Evolutionary conservation across 768 basidiomycete species (phyloP).

Genomic region (Collybia nuda): DNA sequence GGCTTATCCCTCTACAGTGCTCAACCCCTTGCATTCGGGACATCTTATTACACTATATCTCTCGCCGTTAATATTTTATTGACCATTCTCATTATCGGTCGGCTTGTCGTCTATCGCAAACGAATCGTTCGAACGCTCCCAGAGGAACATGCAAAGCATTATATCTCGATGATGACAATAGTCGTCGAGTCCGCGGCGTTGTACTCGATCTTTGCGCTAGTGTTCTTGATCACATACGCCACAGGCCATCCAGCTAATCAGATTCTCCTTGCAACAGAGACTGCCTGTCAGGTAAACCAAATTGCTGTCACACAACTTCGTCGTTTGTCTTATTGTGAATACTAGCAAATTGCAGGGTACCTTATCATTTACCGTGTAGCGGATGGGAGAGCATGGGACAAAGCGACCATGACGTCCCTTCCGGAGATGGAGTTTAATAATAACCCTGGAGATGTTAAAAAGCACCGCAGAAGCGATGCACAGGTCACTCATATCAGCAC

Average conservation of each 20-base stretch:
- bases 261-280: constrained; percentile 33
- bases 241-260: constrained; percentile 38
- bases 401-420: background rate
- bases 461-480: no score
- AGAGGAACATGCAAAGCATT: constrained; percentile 30
- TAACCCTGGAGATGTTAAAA: no score
- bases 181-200: constrained; percentile 45
- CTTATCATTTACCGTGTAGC: constrained; percentile 49
- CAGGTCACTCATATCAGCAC: no score
- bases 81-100: constrained; percentile 35
- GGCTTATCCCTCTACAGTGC: constrained; percentile 37
- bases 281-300: constrained; percentile 36
- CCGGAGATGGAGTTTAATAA: no score
- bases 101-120: constrained; percentile 32
- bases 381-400: constrained; percentile 43
- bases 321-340: background rate
- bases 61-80: constrained; percentile 40
- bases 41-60: constrained; percentile 37
- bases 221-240: constrained; percentile 41
- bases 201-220: constrained; percentile 37
- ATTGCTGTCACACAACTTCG: constrained; percentile 1
- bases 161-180: constrained; percentile 34
- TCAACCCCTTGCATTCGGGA: constrained; percentile 33
- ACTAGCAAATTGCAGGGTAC: constrained; percentile 29
- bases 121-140: constrained; percentile 27